These are phyloP conservation scores for Ophidiomyces ophidiicola DNA, from an alignment of 2,329 filamentous ascomycete genomes.

Conservation along the genomic window DNA sequence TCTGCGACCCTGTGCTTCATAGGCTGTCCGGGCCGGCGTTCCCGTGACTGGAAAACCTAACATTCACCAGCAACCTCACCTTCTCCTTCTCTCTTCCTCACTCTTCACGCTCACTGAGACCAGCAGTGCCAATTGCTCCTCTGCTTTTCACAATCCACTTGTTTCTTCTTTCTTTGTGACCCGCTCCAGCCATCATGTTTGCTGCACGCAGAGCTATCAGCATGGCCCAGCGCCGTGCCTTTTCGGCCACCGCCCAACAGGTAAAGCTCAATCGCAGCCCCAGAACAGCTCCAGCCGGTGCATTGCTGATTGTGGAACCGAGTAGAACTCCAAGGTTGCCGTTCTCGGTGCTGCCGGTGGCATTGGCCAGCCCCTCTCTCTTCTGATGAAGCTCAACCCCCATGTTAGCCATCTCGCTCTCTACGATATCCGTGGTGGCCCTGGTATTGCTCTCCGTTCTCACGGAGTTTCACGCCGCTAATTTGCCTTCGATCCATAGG, in stretches of 20 bases:
- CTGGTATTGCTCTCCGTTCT: conserved; percentile 51
- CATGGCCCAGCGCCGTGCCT: conserved; percentile 61
- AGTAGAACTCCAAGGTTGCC: conserved; percentile 87
- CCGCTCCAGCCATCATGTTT: conserved; percentile 52
- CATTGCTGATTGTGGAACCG: neutral
- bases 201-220: conserved; percentile 47
- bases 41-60: conserved; percentile 1
- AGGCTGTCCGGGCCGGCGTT: neutral
- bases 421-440: conserved; percentile 91
- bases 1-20: too few relatives aligned
- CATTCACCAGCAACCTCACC: conserved; percentile 9
- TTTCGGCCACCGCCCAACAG: conserved; percentile 66
- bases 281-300: neutral
- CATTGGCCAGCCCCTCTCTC: conserved; percentile 95
- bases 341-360: conserved; percentile 94
- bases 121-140: conserved; percentile 16
- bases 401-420: conserved; percentile 86
- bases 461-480: neutral
- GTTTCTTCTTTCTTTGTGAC: conserved; percentile 8
- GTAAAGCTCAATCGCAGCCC: conserved; percentile 34
- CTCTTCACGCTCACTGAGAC: conserved; percentile 14
- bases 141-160: conserved; percentile 10
- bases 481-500: too few relatives aligned
- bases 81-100: conserved; percentile 1
- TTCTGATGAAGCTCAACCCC: conserved; percentile 97